These are phyloP conservation scores for Lipomyces sp. DNA, from an alignment of 805 yeast species.

Conservation along the genomic window DNA sequence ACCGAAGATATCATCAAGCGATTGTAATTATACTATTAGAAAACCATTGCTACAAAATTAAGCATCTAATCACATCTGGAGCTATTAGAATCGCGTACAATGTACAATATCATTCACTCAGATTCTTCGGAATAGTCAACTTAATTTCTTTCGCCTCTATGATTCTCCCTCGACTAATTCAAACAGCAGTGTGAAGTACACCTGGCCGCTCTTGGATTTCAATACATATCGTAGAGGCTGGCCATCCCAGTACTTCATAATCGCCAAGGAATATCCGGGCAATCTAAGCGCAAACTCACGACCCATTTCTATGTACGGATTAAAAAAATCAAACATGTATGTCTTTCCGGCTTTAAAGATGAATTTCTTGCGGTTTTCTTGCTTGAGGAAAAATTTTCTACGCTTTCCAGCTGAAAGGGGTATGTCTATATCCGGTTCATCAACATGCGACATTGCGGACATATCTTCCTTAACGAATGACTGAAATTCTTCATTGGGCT, in stretches of 20 bases:
- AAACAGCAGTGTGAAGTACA: constrained; percentile 42
- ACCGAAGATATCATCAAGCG: constrained; percentile 75
- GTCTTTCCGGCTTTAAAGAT: constrained; percentile 48
- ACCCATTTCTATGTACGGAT: constrained; percentile 56
- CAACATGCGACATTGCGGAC: background rate
- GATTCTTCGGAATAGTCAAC: background rate
- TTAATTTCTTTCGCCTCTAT: background rate
- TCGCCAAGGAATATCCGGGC: constrained; percentile 53
- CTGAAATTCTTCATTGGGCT: background rate
- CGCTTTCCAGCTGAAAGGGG: constrained; percentile 46
- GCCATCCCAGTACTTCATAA: constrained; percentile 47
- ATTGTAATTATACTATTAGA: constrained; percentile 43
- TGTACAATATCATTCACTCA: background rate
- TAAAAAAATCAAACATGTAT: constrained; percentile 60
- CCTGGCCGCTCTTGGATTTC: constrained; percentile 40
- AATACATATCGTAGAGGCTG: constrained; percentile 48
- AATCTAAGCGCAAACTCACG: constrained; percentile 57
- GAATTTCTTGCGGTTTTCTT: constrained; percentile 50
- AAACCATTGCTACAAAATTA: background rate
- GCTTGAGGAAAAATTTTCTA: constrained; percentile 52
- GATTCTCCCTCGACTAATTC: constrained; percentile 23
- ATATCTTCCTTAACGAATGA: constrained; percentile 28
- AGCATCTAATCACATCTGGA: too few relatives aligned
- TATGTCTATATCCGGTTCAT: constrained; percentile 8
- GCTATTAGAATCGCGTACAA: background rate